Evolutionary conservation across 2,329 filamentous ascomycete species (phyloP).

Genomic region (Aspergillus pseudoglaucus): DNA sequence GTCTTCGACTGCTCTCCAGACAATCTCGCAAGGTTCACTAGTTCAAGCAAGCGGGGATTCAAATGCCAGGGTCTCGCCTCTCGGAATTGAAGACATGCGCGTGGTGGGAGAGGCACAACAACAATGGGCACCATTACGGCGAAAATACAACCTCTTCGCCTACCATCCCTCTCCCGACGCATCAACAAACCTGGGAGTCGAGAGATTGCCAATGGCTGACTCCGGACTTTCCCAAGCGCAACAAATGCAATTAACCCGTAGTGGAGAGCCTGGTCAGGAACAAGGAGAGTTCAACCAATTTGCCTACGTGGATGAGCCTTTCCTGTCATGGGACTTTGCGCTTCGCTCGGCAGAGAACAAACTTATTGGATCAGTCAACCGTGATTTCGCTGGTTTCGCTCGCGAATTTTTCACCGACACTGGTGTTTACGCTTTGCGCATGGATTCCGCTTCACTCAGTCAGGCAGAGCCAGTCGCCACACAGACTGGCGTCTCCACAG

Average conservation of each 20-base stretch:
- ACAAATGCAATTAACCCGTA: conserved; percentile 36
- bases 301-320: conserved; percentile 56
- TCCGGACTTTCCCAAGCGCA: conserved; percentile 46
- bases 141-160: conserved; percentile 62
- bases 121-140: conserved; percentile 55
- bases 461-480: conserved; percentile 24
- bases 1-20: conserved; percentile 39
- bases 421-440: conserved; percentile 57
- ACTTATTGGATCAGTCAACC: conserved; percentile 56
- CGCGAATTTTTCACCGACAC: conserved; percentile 61
- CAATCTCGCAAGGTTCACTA: conserved; percentile 38
- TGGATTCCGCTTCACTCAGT: conserved; percentile 53
- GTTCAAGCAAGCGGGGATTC: conserved; percentile 33
- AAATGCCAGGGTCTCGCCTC: conserved; percentile 47
- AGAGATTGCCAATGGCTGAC: conserved; percentile 37
- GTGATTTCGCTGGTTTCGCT: conserved; percentile 57
- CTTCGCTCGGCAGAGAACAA: conserved; percentile 45
- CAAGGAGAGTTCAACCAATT: conserved; percentile 52
- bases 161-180: conserved; percentile 41
- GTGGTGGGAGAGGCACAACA: conserved; percentile 59
- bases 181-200: conserved; percentile 30
- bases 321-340: conserved; percentile 60
- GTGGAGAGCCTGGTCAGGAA: conserved; percentile 15
- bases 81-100: conserved; percentile 53
- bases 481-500: conserved; percentile 25